Evolutionary conservation across 2,329 filamentous ascomycete species (phyloP), one percentile per base, ranked within the genome.

Genomic region (Didymella segeticola): DNA sequence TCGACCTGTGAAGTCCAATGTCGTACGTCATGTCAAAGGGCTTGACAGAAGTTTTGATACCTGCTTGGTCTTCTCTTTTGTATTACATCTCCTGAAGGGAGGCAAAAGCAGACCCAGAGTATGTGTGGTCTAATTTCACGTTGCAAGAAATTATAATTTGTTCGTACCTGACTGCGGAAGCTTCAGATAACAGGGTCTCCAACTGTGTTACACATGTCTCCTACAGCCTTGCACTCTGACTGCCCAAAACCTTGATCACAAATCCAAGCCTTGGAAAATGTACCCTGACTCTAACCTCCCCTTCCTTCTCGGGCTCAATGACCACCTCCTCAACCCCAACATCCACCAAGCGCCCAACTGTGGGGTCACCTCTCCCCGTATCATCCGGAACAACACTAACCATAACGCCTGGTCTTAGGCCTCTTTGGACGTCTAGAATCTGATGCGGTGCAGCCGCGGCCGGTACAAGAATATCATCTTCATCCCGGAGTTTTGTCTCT

Each of bases 211-310:
- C n/a, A n/a, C n/a, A n/a, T n/a, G n/a, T n/a, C n/a, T n/a, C n/a
- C n/a, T n/a, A n/a, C n/a, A n/a, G n/a, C n/a, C n/a, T n/a, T n/a
- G n/a, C n/a, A n/a, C n/a, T n/a, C n/a, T n/a, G n/a, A n/a, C n/a
- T n/a, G n/a, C n/a, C n/a, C n/a, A n/a, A n/a, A n/a, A n/a, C n/a
- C 46, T 66, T 63, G 1, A 77, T 65, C 9, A 73, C 68, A 47
- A 77, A 78, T 0, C 75, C 76, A 12, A 77, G 42, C 20, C 73
- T 60, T 7, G 76, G 76, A 38, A 78, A 78, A 64, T 78, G 76
- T 12, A 78, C 59, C 14, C 72, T 58, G 1, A 71, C 69, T 45
- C 73, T 66, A 10, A 78, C 47, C 26, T 69, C 66, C 1, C 69
- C 72, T 2, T 66, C 53, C 31, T 56, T 53, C 10, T 54, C 47